Conservation (phyloP, 345 rosid species). For the Populus davidiana region DNA sequence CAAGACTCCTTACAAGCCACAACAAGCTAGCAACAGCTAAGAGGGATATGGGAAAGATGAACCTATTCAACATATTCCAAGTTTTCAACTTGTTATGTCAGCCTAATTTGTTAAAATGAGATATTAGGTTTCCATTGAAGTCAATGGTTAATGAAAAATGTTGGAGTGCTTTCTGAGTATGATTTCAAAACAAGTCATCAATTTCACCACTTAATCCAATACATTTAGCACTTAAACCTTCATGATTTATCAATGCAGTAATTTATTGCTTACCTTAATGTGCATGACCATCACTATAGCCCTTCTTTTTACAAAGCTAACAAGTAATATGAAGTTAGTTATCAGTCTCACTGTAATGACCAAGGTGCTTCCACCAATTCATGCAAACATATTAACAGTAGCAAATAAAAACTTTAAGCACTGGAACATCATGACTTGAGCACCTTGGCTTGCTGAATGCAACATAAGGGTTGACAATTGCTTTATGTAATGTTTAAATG, state of each 20-base stretch:
- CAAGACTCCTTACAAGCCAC: background rate
- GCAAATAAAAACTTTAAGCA: background rate
- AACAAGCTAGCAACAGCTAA: background rate
- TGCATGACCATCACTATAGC: background rate
- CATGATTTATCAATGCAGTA: background rate
- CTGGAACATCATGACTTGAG: background rate
- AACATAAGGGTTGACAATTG: background rate
- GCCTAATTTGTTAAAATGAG: background rate
- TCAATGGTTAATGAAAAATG: background rate
- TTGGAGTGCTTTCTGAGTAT: background rate
- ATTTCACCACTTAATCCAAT: background rate
- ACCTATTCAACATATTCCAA: background rate
- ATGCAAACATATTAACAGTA: background rate
- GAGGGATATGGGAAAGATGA: background rate
- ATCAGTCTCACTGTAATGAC: background rate
- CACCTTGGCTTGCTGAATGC: background rate
- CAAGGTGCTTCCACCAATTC: background rate
- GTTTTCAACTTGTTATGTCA: background rate
- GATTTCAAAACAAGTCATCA: background rate
- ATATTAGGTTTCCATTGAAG: background rate
- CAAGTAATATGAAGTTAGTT: background rate
- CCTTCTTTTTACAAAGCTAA: background rate
- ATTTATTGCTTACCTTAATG: background rate
- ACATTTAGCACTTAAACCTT: background rate
- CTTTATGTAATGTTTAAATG: background rate